Evolutionary conservation across 257 asterid species (phyloP).

Genomic region (Solanum chiquidenum): DNA sequence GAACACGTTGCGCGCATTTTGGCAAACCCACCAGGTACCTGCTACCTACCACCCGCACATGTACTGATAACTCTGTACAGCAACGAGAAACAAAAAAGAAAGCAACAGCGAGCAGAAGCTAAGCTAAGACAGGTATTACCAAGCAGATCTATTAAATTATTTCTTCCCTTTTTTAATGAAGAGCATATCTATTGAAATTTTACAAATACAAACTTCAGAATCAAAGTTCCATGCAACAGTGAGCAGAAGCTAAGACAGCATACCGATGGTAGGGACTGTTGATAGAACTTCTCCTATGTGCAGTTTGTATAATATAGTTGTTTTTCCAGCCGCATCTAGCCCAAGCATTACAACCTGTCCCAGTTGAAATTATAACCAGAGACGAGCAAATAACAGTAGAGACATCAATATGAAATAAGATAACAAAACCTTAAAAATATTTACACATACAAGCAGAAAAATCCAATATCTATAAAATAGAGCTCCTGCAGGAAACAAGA

Average conservation of each 20-base stretch:
- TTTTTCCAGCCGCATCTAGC: constrained; percentile 99
- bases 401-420: neutral
- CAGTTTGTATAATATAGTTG: constrained; percentile 91
- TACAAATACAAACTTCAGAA: neutral
- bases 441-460: neutral
- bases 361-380: neutral
- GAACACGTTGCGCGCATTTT: neutral
- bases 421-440: neutral
- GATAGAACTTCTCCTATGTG: constrained; percentile 98
- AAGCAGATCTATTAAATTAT: neutral
- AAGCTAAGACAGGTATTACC: neutral
- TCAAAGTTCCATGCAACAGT: neutral
- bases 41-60: neutral
- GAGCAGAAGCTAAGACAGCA: constrained; percentile 6
- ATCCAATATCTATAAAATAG: neutral
- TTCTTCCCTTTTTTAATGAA: neutral
- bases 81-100: neutral
- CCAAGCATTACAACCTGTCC: constrained; percentile 98
- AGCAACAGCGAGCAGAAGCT: neutral
- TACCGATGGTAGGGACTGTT: constrained; percentile 98
- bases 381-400: neutral
- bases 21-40: neutral
- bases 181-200: neutral
- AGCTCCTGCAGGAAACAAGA: neutral
- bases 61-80: neutral